Percentiles rank a stretch among this genome's conserved stretches.
phyloP scores from a whole-genome alignment of 129 eudicot genomes.

The Pseudognaphalium luteoalbum region DNA sequence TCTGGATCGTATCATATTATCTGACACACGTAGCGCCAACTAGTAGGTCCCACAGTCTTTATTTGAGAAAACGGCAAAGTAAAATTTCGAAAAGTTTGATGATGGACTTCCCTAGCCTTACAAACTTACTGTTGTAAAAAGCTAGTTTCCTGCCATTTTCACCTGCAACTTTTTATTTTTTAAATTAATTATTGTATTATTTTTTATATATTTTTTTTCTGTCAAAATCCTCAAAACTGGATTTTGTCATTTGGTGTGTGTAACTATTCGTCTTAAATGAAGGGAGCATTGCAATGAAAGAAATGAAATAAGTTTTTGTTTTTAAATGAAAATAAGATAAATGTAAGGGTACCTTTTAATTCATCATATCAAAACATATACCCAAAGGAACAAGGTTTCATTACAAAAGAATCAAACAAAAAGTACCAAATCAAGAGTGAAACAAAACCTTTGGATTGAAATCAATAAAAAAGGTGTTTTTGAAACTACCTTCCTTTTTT shows the following conservation, averaged over 20 bases:
- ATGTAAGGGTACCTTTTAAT: background rate
- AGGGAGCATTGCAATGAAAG: background rate
- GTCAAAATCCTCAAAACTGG: background rate
- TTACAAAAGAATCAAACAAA: background rate
- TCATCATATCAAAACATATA: background rate
- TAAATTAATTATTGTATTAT: background rate
- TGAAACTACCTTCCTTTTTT: background rate
- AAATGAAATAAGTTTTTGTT: background rate
- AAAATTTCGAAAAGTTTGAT: conserved; percentile 37
- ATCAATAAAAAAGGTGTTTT: background rate
- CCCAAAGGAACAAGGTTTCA: background rate
- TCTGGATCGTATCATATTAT: conserved; percentile 28
- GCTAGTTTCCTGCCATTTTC: conserved; percentile 35
- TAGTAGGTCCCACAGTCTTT: conserved; percentile 32
- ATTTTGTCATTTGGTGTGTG: background rate
- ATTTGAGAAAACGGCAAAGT: conserved; percentile 36
- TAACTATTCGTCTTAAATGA: background rate
- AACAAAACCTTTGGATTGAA: background rate
- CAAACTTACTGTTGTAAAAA: conserved; percentile 30
- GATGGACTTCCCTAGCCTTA: conserved; percentile 31
- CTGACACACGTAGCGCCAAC: conserved; percentile 42
- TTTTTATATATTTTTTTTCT: background rate
- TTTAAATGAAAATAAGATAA: background rate
- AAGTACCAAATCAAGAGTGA: background rate
- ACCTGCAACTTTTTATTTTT: conserved; percentile 25